These are phyloP conservation scores for Eucalyptus decipiens DNA, from an alignment of 345 rosid species.

Conservation along the genomic window DNA sequence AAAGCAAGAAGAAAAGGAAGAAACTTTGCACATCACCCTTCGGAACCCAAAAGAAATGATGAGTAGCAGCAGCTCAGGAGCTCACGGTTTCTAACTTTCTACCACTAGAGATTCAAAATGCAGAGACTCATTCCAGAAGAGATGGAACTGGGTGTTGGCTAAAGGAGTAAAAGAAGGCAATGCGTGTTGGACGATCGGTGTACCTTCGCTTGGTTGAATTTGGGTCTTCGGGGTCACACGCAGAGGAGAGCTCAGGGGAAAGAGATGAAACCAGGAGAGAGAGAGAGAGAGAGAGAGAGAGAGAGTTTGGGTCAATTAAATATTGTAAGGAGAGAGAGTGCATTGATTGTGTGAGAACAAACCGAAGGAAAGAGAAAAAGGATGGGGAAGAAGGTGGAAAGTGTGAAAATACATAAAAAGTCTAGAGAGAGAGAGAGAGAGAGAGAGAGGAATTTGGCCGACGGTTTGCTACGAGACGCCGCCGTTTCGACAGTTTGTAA, in stretches of 20 bases:
- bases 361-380: background rate
- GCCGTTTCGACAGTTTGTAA: background rate
- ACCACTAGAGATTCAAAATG: background rate
- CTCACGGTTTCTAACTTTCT: background rate
- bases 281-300: background rate
- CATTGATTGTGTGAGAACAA: background rate
- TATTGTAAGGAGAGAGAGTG: background rate
- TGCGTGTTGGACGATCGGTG: background rate
- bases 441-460: background rate
- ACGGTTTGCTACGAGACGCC: background rate
- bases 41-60: background rate
- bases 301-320: background rate
- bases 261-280: background rate
- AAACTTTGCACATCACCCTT: background rate
- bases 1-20: background rate
- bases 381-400: background rate
- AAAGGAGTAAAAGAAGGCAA: conserved; percentile 4
- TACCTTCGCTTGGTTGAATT: background rate
- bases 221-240: conserved; percentile 14
- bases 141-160: background rate
- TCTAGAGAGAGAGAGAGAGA: background rate
- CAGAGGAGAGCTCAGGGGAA: background rate
- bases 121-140: background rate
- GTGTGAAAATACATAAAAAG: background rate
- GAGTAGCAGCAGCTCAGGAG: background rate